Base-by-base conservation (phyloP, 306 rosid species). In the Glycine latifolia region DNA sequence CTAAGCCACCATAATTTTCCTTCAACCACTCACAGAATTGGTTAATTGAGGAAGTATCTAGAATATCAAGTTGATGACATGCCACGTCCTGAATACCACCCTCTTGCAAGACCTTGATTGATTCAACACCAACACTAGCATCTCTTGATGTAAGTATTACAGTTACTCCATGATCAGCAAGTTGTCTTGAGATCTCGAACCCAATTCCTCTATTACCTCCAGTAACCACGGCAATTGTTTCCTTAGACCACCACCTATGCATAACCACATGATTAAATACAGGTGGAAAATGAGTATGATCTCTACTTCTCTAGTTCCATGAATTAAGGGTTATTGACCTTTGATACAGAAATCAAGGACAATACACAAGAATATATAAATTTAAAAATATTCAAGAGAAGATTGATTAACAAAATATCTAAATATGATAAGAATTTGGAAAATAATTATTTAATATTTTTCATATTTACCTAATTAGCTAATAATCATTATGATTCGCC, bases 181-280 rank as follows among this genome's bases (percentile, higher is more conserved):
- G 89, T 80, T 91, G 98, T 49, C 92, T 90, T 10, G 89, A 83
- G 71, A 90, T 88, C 86, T 94, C 98, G 76, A 91, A 94, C 35
- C 98, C 98, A 81, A 94, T 94, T 58, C 98, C 98, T 86, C 98
- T 89, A 49, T 92, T 94, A 44, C 95, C 95, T 79, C 97, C 98
- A 0, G 97, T 92, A 12, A 92, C 95, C 86, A 92, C 97, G 0
- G 92, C 97, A 79, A 94, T 70, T 67, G 95, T 92, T 77, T 94
- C 97, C 72, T 91, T 86, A 10, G 95, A 91, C 98, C 98, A 94
- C 98, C 98, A 94, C 90, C 98, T 94, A 76, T 68, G 26, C 50
- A 68, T 10, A 61, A 75, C 2, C 13, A 49, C 54, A 63, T 13
- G 13, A 39, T 44, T n/a, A 62, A 75, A 17, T 7, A 56, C 41